Evolutionary conservation across 352 stramenopile genomes (phyloP), one percentile per base, ranked within the genome.

Genomic region (Achlya hypogyna): DNA sequence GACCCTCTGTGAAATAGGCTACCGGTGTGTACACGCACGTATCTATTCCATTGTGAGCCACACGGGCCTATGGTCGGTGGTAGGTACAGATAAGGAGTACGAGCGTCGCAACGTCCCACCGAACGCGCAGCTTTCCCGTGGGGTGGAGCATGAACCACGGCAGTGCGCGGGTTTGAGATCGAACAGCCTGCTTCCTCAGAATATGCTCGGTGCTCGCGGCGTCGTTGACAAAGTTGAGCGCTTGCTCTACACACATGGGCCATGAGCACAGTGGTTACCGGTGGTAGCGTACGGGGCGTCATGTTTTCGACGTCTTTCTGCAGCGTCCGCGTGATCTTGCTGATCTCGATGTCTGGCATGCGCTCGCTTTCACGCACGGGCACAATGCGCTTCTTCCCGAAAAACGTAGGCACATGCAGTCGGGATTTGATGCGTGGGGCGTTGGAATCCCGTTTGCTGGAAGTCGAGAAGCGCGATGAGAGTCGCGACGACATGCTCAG

Each of bases 111-210:
- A 93, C 53, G 54, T 93, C 84, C 84, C 84, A 93, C 0, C 84
- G 84, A 52, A 89, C 51, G 10, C 82, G 79, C 45, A 91, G 88
- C 69, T 88, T 89, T 60, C 84, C 63, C 69, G 89, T 66, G 0
- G 82, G 84, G 22, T 84, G 90, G 35, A 91, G 82, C 53, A 93
- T 71, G 53, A 81, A 91, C 69, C 74, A 82, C 1, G 82, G 84
- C 14, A 98, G 79, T 42, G 66, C 89, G 8, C 77, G 81, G 32
- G 93, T 86, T 51, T 96, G 81, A 58, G 91, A 87, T n/a, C 86
- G 80, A 47, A 89, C 75, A 51, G 86, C 82, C 54, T 89, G 87
- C 62, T 95, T 86, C 65, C 92, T 95, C 51, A 96, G 88, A 43
- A 94, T 87, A 51, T 87, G 82, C 42, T 86, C 86, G 16, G 94